Evolutionary conservation across 352 stramenopile species (phyloP).

Genomic region (Achlya hypogyna): DNA sequence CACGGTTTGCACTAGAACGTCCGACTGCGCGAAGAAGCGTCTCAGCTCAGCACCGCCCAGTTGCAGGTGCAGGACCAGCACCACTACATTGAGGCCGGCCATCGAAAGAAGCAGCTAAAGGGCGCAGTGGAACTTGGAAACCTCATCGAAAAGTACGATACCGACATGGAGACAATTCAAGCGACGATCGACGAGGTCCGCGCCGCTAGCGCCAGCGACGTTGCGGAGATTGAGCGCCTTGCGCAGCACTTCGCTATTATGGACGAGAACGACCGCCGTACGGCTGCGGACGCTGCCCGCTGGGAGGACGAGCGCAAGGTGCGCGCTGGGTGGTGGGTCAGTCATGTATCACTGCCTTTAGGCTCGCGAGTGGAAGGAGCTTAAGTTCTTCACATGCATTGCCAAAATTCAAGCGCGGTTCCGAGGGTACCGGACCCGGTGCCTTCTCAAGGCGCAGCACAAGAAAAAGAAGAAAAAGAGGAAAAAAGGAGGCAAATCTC

Average conservation of each 20-base stretch:
- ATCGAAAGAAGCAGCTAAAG: slow-evolving; percentile 41
- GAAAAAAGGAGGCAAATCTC: background rate
- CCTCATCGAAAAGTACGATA: slow-evolving; percentile 39
- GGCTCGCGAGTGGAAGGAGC: slow-evolving; percentile 2
- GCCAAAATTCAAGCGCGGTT: slow-evolving; percentile 48
- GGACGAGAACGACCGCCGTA: slow-evolving; percentile 39
- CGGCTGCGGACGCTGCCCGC: slow-evolving; percentile 25
- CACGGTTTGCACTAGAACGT: background rate
- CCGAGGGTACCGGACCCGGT: slow-evolving; percentile 46
- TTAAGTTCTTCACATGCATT: slow-evolving; percentile 31
- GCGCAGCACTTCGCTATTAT: slow-evolving; percentile 37
- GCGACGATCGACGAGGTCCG: slow-evolving; percentile 27
- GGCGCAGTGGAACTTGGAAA: slow-evolving; percentile 33
- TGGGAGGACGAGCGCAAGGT: slow-evolving; percentile 37
- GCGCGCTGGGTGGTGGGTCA: background rate
- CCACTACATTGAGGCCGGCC: slow-evolving; percentile 37
- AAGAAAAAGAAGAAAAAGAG: slow-evolving; percentile 31
- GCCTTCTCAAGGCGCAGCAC: slow-evolving; percentile 27
- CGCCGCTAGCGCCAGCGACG: slow-evolving; percentile 27
- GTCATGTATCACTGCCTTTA: background rate
- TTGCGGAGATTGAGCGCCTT: slow-evolving; percentile 29
- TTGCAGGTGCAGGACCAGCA: slow-evolving; percentile 31
- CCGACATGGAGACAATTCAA: slow-evolving; percentile 41
- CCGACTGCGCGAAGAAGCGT: slow-evolving; percentile 25
- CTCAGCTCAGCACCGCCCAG: slow-evolving; percentile 27